Evolutionary conservation across 352 stramenopile species (phyloP).

Genomic region (Phytophthora fragariae): DNA sequence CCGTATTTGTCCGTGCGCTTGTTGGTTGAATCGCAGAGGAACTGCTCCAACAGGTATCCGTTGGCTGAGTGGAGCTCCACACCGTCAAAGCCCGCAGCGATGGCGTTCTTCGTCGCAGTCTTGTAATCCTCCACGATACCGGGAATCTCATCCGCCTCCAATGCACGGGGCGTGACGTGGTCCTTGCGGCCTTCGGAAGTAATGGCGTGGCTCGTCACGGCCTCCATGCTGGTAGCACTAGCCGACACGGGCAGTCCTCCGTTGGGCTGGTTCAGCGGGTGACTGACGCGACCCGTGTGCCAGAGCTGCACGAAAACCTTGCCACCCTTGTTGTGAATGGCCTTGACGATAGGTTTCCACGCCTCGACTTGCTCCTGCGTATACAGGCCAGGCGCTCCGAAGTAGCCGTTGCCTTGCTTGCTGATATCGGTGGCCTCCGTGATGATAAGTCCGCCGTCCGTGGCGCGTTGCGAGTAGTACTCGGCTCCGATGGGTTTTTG

Average conservation of each 20-base stretch:
- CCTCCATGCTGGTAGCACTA: conserved; percentile 30
- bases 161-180: conserved; percentile 52
- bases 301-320: conserved; percentile 80
- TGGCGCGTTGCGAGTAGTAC: conserved; percentile 40
- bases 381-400: conserved; percentile 49
- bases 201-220: conserved; percentile 31
- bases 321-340: conserved; percentile 72
- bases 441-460: conserved; percentile 51
- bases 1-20: conserved; percentile 80
- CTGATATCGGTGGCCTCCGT: conserved; percentile 55
- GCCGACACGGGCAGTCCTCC: conserved; percentile 52
- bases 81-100: conserved; percentile 88
- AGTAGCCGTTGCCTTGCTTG: conserved; percentile 31
- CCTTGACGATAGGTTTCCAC: conserved; percentile 58
- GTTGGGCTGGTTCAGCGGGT: conserved; percentile 53
- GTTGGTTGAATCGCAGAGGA: conserved; percentile 77
- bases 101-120: conserved; percentile 54
- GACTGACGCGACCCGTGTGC: conserved; percentile 68
- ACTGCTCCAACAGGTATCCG: conserved; percentile 92
- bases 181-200: conserved; percentile 39
- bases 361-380: conserved; percentile 47
- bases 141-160: conserved; percentile 78
- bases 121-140: conserved; percentile 69
- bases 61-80: conserved; percentile 90
- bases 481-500: conserved; percentile 18